Percentiles rank a stretch among this genome's conserved stretches.
Evolutionary conservation across 1,284 basidiomycete species (phyloP).

Genomic region (Marasmius fiardii): DNA sequence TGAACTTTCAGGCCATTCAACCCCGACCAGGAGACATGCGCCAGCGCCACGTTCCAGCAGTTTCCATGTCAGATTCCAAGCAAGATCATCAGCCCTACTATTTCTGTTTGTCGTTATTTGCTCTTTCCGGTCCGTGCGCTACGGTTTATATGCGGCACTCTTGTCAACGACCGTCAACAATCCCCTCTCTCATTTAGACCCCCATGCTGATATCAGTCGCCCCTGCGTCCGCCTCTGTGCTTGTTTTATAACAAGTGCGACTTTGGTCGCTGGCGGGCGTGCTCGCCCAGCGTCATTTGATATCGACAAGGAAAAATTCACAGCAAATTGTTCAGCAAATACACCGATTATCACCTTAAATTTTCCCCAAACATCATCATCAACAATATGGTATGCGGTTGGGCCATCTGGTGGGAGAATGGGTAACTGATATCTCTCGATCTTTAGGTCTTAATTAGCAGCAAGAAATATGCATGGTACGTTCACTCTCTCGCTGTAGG

Average conservation of each 20-base stretch:
- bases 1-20: too few relatives aligned
- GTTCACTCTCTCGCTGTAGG: constrained; percentile 18
- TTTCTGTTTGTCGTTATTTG: constrained; percentile 19
- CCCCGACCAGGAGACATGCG: too few relatives aligned
- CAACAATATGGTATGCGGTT: constrained; percentile 35
- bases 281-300: constrained; percentile 30
- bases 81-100: constrained; percentile 4
- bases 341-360: not conserved
- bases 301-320: not conserved
- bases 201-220: constrained; percentile 41
- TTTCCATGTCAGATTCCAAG: not conserved
- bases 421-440: not conserved
- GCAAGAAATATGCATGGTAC: constrained; percentile 81
- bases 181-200: constrained; percentile 23
- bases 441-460: constrained; percentile 67
- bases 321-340: not conserved
- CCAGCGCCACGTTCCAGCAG: not conserved
- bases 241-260: constrained; percentile 42
- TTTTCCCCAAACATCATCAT: constrained; percentile 11
- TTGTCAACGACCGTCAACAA: constrained; percentile 49
- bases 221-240: constrained; percentile 23
- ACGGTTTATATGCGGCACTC: constrained; percentile 26
- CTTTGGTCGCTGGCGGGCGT: constrained; percentile 43
- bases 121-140: constrained; percentile 33
- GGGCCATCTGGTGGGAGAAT: not conserved